Evolutionary conservation across 495 filamentous ascomycete species (phyloP), one percentile per base, ranked within the genome.

Genomic region (Wilcoxina mikolae): DNA sequence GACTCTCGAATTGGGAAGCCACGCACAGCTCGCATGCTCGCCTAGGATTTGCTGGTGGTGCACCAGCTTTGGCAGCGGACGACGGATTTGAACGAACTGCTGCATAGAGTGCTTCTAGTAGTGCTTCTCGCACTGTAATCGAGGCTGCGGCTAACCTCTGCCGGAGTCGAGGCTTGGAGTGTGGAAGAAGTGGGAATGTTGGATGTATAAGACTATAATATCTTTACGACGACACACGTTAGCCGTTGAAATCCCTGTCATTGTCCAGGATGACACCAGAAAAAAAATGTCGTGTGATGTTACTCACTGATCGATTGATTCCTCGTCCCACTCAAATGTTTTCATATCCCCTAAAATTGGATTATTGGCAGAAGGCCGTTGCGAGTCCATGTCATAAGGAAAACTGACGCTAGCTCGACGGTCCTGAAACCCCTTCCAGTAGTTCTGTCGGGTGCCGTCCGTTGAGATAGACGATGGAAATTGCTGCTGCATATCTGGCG

Each of bases 181-280:
- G 72, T 0, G 85, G 77, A 15, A 94, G 74, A 2, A 93, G 69
- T 0, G 87, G 87, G 51, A 89, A 80, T 15, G 79, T 76, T 1
- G 78, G 77, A 61, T 93, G 85, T 17, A 93, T 78, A 26, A 76
- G 70, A 18, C 75, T 70, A 51, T 85, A 80, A 62, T 88, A 89
- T 46, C 82, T 87, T 17, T 52, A 52, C 23, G 45, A 38, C 27
- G 20, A 28, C 11, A 10, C 11, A n/a, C 12, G 46, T 49, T 49
- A 49, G 25, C 12, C 28, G 17, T 38, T 24, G 17, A 22, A 31
- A 11, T 28, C 18, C 24, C 11, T 38, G 9, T 38, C 17, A 38
- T 9, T 38, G 17, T 38, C 9, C 17, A 38, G 9, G 9, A 9
- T 38, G 17, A 9, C 33, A 38, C 17, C 33, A n/a, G n/a, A n/a